These are phyloP conservation scores for Sporisorium graminicola DNA, from an alignment of 1,284 basidiomycete genomes.

Conservation along the genomic window DNA sequence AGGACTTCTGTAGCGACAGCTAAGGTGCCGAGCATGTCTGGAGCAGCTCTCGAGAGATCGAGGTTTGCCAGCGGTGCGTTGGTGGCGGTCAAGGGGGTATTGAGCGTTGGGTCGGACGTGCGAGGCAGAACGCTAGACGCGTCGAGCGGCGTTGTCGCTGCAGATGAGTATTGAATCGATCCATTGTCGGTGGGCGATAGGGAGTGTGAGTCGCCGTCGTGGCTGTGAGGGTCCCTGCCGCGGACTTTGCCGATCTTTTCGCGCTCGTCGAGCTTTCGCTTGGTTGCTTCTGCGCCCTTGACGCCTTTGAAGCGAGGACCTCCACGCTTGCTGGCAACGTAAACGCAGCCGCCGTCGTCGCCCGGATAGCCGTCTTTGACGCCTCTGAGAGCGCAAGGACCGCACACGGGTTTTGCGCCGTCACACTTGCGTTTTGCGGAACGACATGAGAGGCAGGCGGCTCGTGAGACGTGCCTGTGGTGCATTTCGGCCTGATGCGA, in stretches of 20 bases:
- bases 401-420: conserved; percentile 57
- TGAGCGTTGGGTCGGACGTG: not conserved
- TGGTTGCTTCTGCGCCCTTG: conserved; percentile 53
- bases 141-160: conserved; percentile 27
- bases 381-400: conserved; percentile 54
- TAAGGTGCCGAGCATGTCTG: conserved; percentile 11
- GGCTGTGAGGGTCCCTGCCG: conserved; percentile 18
- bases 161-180: conserved; percentile 12
- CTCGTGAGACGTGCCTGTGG: conserved; percentile 51
- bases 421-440: conserved; percentile 63
- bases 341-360: conserved; percentile 57
- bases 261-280: conserved; percentile 52
- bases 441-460: conserved; percentile 61
- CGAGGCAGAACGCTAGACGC: conserved; percentile 6
- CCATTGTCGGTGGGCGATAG: conserved; percentile 35
- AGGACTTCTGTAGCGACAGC: conserved; percentile 11
- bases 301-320: conserved; percentile 64
- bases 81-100: not conserved
- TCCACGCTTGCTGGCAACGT: conserved; percentile 58
- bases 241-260: conserved; percentile 38
- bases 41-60: conserved; percentile 11
- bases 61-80: conserved; percentile 4
- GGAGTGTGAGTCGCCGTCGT: conserved; percentile 34
- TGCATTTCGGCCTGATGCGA: conserved; percentile 31
- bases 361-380: conserved; percentile 45